A percentile compares a stretch with the other conserved stretches of the same genome.
Conservation (phyloP, 768 basidiomycete genomes). For the Leccinum arenicola region DNA sequence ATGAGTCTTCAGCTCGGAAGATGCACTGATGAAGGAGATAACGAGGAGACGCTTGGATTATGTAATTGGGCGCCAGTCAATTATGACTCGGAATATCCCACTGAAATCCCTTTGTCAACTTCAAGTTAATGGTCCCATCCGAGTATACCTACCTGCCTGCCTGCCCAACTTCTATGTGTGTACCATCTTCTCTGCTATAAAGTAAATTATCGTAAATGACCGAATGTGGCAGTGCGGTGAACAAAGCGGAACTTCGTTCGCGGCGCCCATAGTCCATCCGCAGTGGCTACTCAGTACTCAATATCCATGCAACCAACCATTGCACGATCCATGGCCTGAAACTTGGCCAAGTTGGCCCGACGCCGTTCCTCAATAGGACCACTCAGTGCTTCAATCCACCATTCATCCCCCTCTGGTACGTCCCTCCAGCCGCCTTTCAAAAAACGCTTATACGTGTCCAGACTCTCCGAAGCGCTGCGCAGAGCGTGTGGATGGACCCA, state of each 20-base stretch:
- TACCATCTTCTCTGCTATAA: background rate
- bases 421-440: constrained; percentile 59
- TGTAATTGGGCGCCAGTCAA: too few relatives aligned
- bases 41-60: too few relatives aligned
- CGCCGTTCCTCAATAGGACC: constrained; percentile 38
- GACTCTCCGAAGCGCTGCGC: constrained; percentile 10
- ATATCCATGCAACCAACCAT: constrained; percentile 6
- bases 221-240: background rate
- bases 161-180: background rate
- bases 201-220: background rate
- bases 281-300: constrained; percentile 10
- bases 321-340: constrained; percentile 6
- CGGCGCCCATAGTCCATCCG: too few relatives aligned
- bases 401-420: constrained; percentile 52
- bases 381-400: constrained; percentile 61
- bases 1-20: too few relatives aligned
- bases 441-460: constrained; percentile 41
- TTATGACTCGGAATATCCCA: background rate
- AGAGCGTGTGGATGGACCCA: constrained; percentile 9
- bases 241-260: background rate
- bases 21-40: too few relatives aligned
- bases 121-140: too few relatives aligned
- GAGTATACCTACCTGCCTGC: too few relatives aligned
- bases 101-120: background rate
- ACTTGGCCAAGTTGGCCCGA: constrained; percentile 9